Conservation (phyloP, 495 filamentous ascomycete species). For the Penicillium soppii region DNA sequence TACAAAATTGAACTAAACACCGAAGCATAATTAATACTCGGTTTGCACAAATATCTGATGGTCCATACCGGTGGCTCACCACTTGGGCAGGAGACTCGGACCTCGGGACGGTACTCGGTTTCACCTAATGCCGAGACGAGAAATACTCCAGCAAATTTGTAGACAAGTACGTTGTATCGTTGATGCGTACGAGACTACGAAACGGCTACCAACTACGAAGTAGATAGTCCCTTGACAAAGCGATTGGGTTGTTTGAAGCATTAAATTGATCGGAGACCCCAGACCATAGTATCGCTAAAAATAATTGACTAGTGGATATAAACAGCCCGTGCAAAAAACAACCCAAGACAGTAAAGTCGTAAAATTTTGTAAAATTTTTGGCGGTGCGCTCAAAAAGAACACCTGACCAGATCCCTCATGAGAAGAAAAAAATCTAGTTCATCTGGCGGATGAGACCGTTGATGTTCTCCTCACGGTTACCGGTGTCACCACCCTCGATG, state of each 20-base stretch:
- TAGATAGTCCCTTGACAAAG: conserved; percentile 11
- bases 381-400: conserved; percentile 1
- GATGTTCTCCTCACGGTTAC: conserved; percentile 99
- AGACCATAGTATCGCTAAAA: conserved; percentile 46
- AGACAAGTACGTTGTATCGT: neutral
- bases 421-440: conserved; percentile 66
- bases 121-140: neutral
- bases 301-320: conserved; percentile 31
- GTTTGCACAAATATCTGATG: too few relatives aligned
- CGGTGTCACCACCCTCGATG: conserved; percentile 97
- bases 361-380: conserved; percentile 19
- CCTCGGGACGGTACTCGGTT: neutral
- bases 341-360: conserved; percentile 23
- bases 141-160: neutral
- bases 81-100: neutral
- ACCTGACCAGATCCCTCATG: conserved; percentile 4
- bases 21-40: too few relatives aligned
- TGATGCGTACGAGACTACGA: too few relatives aligned
- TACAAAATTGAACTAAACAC: too few relatives aligned
- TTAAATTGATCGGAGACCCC: conserved; percentile 37
- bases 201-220: too few relatives aligned
- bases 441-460: conserved; percentile 95
- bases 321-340: conserved; percentile 38
- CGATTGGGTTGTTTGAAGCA: conserved; percentile 40
- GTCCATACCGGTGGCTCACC: too few relatives aligned